Percentiles rank a stretch among this genome's conserved stretches.
These are phyloP conservation scores for Lagenidium giganteum DNA, from an alignment of 352 stramenopile species.

Conservation along the genomic window DNA sequence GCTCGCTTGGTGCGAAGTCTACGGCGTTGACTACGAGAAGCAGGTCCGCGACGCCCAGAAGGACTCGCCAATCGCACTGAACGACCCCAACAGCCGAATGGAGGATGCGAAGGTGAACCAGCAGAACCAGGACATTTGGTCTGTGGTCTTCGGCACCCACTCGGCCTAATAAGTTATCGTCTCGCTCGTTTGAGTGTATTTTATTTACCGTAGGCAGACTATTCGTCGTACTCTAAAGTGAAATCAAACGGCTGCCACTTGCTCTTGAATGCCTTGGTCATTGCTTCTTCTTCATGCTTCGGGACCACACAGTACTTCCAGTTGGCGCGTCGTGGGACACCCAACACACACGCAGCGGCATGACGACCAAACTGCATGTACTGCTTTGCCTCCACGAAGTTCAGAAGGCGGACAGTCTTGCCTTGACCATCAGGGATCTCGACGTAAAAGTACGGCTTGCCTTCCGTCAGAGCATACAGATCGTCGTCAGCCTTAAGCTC, in stretches of 20 bases:
- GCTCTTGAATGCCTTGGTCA: slow-evolving; percentile 59
- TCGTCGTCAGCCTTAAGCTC: slow-evolving; percentile 33
- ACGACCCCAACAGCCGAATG: neutral
- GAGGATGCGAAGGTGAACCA: neutral
- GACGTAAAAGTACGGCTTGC: slow-evolving; percentile 59
- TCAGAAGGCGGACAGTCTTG: slow-evolving; percentile 31
- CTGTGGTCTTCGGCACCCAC: slow-evolving; percentile 19
- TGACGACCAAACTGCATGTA: slow-evolving; percentile 84
- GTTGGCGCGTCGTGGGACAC: slow-evolving; percentile 59
- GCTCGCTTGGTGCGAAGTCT: slow-evolving; percentile 72
- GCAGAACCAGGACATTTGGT: slow-evolving; percentile 18
- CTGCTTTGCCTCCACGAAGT: slow-evolving; percentile 69
- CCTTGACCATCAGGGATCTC: slow-evolving; percentile 51
- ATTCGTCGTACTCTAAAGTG: slow-evolving; percentile 35
- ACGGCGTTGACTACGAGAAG: slow-evolving; percentile 70
- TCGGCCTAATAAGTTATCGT: slow-evolving; percentile 1
- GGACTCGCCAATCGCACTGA: slow-evolving; percentile 33
- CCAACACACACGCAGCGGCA: slow-evolving; percentile 48
- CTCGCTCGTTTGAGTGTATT: neutral
- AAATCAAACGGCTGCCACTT: slow-evolving; percentile 76
- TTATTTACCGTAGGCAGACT: slow-evolving; percentile 2
- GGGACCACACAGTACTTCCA: slow-evolving; percentile 83
- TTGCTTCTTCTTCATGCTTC: slow-evolving; percentile 60
- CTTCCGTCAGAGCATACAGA: slow-evolving; percentile 28
- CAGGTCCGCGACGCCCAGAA: slow-evolving; percentile 56